Base-by-base conservation (phyloP, 2,329 filamentous ascomycete genomes). In the Phoma sp. region DNA sequence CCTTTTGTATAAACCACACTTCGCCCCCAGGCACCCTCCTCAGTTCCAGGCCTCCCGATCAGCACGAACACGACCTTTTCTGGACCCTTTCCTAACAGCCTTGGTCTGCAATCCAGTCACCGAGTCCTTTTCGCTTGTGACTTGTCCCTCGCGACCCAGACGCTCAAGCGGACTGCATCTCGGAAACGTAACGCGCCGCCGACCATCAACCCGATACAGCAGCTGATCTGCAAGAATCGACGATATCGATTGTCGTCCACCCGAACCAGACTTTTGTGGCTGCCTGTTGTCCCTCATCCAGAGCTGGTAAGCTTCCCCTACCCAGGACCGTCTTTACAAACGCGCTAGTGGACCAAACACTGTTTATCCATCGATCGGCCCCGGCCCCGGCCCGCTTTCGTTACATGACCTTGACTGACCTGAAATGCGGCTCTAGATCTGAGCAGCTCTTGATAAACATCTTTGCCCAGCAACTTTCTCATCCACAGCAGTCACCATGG, bases 1-100 rank as follows among this genome's bases (percentile, higher is more conserved):
- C 62, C 59, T 73, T 64, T 62, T 74, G 71, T 70, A 73, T 74
- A 74, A 73, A 64, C 65, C 47, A 61, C 60, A 68, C 60, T 70
- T 72, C 69, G 69, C 71, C 71, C 71, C 66, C 56, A 66, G 57
- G 45, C 57, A 62, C 59, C 45, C 33, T 56, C 43, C 46, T 50
- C 58, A 67, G 55, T 42, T 67, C 71, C 70, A 74, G 70, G 62
- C 67, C 67, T 50, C 56, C 62, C 54, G 66, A 73, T 72, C 68
- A 68, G 57, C 72, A 68, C 58, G 7, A 54, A 62, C 54, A 56
- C 47, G 29, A 30, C 60, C 59, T 38, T 47, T 64, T 67, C 61
- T 61, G 66, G 61, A 57, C 59, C 45, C 30, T n/a, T n/a, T 40
- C 26, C 42, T 37, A 38, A 49, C 61, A 56, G 42, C 50, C 49